phyloP scores from a whole-genome alignment of 2,329 filamentous ascomycete species.

The Chrysosporium keratinophilum region DNA sequence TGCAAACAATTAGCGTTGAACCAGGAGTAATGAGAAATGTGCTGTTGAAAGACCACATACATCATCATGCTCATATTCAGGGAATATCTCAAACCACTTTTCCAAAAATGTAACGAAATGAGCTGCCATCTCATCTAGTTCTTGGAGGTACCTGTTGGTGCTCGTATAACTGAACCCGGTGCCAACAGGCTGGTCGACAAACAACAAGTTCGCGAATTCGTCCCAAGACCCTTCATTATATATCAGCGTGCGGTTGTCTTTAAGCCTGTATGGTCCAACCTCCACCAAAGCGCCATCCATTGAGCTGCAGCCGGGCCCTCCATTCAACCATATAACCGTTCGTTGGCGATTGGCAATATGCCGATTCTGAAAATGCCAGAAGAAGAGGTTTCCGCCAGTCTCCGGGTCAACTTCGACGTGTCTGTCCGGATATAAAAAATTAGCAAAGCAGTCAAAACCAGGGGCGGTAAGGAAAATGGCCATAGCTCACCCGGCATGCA shows the following conservation, averaged over 20 bases:
- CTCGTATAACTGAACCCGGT: constrained; percentile 95
- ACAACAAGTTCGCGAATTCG: constrained; percentile 92
- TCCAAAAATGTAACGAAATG: constrained; percentile 85
- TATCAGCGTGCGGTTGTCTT: constrained; percentile 58
- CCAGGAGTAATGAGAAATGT: not conserved
- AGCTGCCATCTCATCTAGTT: constrained; percentile 76
- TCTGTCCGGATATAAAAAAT: constrained; percentile 38
- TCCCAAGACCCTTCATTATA: constrained; percentile 96
- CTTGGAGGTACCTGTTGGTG: constrained; percentile 73
- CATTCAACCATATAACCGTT: constrained; percentile 94
- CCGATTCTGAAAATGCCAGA: constrained; percentile 94
- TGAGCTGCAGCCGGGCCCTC: constrained; percentile 91
- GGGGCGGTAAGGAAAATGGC: not conserved
- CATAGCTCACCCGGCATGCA: constrained; percentile 86
- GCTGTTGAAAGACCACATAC: constrained; percentile 46
- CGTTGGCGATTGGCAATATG: constrained; percentile 87
- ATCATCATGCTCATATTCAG: constrained; percentile 83
- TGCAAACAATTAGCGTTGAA: constrained; percentile 29
- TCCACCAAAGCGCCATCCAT: constrained; percentile 97
- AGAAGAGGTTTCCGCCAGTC: constrained; percentile 88
- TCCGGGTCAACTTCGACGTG: constrained; percentile 83
- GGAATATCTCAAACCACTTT: constrained; percentile 83
- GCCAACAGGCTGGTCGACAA: constrained; percentile 93
- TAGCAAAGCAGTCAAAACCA: constrained; percentile 6
- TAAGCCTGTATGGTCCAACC: constrained; percentile 81